Percentiles rank a stretch among this genome's conserved stretches.
Evolutionary conservation across 495 filamentous ascomycete species (phyloP).

Genomic region (Penicillium steckii): DNA sequence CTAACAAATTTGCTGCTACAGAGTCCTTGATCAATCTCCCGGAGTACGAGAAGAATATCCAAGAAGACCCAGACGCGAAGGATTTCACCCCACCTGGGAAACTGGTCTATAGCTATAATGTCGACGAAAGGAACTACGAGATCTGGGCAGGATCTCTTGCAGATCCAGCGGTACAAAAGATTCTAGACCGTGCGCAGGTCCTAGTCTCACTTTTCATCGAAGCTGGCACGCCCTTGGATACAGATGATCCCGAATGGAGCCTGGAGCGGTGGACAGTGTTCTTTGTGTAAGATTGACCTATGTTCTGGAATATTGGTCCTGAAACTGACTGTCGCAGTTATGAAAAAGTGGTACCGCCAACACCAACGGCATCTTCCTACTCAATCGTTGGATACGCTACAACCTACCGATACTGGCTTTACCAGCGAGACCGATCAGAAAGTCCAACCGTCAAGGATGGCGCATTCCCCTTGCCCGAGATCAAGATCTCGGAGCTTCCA

Average conservation of each 20-base stretch:
- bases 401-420: slow-evolving; percentile 72
- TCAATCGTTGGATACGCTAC: slow-evolving; percentile 83
- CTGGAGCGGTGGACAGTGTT: slow-evolving; percentile 85
- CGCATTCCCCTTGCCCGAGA: slow-evolving; percentile 40
- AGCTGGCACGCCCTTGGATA: slow-evolving; percentile 69
- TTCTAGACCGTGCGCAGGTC: slow-evolving; percentile 78
- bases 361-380: slow-evolving; percentile 55
- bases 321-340: slow-evolving; percentile 48
- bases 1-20: slow-evolving; percentile 21
- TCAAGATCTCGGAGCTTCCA: slow-evolving; percentile 51
- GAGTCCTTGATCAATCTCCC: slow-evolving; percentile 60
- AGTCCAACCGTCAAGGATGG: slow-evolving; percentile 34
- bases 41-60: slow-evolving; percentile 59
- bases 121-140: slow-evolving; percentile 52
- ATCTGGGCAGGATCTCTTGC: slow-evolving; percentile 59
- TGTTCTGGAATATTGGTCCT: not conserved
- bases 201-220: slow-evolving; percentile 89
- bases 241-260: slow-evolving; percentile 72
- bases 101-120: slow-evolving; percentile 50
- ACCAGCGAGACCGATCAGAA: slow-evolving; percentile 28
- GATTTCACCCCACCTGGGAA: slow-evolving; percentile 63
- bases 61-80: slow-evolving; percentile 48
- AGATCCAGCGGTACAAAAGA: slow-evolving; percentile 56
- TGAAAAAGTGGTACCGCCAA: slow-evolving; percentile 55
- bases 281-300: slow-evolving; percentile 53